Evolutionary conservation across 192 early-diverging fungal genomes (phyloP).

Genomic region (Blastocladiella britannica): DNA sequence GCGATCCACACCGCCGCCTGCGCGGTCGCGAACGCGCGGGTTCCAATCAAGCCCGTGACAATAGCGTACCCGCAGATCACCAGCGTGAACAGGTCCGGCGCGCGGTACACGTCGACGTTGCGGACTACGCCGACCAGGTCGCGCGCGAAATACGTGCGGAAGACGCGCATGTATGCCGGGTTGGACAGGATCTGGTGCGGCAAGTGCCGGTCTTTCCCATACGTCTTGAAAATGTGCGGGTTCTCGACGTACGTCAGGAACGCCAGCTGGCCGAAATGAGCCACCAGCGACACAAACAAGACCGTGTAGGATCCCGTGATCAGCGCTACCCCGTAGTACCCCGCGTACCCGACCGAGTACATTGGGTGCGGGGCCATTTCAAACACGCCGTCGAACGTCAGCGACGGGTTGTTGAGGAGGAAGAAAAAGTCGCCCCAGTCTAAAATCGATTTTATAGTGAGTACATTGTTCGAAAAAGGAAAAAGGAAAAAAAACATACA

Average conservation of each 20-base stretch:
- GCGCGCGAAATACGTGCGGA: conserved; percentile 43
- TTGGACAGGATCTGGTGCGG: conserved; percentile 7
- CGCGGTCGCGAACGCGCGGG: conserved; percentile 22
- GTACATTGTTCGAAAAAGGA: conserved; percentile 4
- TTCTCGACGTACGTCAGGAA: conserved; percentile 84
- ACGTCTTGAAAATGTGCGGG: conserved; percentile 60
- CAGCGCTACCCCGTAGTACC: conserved; percentile 84
- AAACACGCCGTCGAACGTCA: conserved; percentile 83
- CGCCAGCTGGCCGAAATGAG: conserved; percentile 69
- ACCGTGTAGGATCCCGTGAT: conserved; percentile 82
- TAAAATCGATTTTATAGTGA: conserved; percentile 9
- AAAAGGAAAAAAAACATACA: conserved; percentile 36
- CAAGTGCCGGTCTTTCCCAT: conserved; percentile 10
- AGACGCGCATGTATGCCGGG: not conserved
- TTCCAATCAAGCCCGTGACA: conserved; percentile 14
- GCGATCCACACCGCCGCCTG: conserved; percentile 77
- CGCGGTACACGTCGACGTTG: conserved; percentile 75
- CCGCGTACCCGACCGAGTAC: conserved; percentile 94
- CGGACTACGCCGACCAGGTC: conserved; percentile 68
- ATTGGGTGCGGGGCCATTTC: conserved; percentile 96
- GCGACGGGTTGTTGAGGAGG: conserved; percentile 57
- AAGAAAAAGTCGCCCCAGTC: conserved; percentile 99
- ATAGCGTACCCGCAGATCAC: conserved; percentile 56
- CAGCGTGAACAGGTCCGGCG: conserved; percentile 59
- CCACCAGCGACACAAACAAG: conserved; percentile 66